Evolutionary conservation across 768 basidiomycete genomes (phyloP).

Genomic region (Tricholoma saponaceum): DNA sequence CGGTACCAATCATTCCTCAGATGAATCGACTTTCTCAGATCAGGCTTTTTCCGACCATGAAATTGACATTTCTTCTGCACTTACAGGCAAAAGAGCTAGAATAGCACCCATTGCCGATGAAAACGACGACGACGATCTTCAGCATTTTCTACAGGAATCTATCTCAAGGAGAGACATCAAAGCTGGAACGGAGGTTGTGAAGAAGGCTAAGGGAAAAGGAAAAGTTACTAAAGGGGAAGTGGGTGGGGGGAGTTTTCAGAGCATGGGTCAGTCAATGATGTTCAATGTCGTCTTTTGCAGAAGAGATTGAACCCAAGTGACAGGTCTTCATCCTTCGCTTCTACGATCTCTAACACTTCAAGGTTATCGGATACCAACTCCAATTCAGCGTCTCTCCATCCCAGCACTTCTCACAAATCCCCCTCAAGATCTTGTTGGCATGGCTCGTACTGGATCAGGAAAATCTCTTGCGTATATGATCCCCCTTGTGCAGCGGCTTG

Average conservation of each 20-base stretch:
- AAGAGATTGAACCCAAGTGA: slow-evolving; percentile 4
- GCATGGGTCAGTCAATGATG: slow-evolving; percentile 66
- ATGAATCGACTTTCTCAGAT: slow-evolving; percentile 7
- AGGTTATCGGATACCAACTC: slow-evolving; percentile 92
- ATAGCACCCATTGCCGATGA: slow-evolving; percentile 28
- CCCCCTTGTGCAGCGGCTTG: slow-evolving; percentile 83
- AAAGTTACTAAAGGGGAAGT: slow-evolving; percentile 72
- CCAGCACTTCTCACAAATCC: slow-evolving; percentile 81
- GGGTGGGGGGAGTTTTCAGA: slow-evolving; percentile 93
- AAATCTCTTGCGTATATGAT: slow-evolving; percentile 97
- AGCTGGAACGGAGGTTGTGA: slow-evolving; percentile 70
- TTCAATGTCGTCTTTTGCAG: not conserved
- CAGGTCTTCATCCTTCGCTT: slow-evolving; percentile 80
- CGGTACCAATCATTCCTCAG: slow-evolving; percentile 6
- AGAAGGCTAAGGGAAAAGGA: slow-evolving; percentile 69
- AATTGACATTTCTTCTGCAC: slow-evolving; percentile 60
- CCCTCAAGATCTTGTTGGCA: slow-evolving; percentile 91
- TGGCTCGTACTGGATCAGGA: slow-evolving; percentile 98
- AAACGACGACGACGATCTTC: slow-evolving; percentile 60
- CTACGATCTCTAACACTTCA: slow-evolving; percentile 85
- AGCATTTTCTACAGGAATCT: slow-evolving; percentile 61
- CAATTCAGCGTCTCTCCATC: slow-evolving; percentile 89
- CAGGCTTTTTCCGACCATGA: slow-evolving; percentile 25
- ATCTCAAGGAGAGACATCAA: slow-evolving; percentile 72
- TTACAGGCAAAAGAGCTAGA: slow-evolving; percentile 45